phyloP scores from a whole-genome alignment of 495 filamentous ascomycete species.

The Haplographium delicatum region DNA sequence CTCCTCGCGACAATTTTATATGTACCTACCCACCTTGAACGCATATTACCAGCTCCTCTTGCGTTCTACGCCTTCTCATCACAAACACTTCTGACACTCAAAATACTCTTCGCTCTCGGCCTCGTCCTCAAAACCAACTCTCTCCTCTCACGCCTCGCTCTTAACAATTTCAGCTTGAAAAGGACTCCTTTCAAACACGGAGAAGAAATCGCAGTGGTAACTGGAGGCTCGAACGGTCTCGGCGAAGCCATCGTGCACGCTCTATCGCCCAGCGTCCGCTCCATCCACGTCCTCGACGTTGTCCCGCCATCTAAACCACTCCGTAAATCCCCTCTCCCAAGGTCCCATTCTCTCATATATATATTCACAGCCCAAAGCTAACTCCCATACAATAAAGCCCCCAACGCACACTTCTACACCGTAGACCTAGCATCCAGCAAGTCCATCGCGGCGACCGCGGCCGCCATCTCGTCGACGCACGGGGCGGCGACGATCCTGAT shows the following conservation, averaged over 20 bases:
- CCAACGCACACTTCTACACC: slow-evolving; percentile 41
- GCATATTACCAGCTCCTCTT: not conserved
- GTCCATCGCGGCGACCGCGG: slow-evolving; percentile 39
- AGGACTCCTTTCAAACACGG: slow-evolving; percentile 54
- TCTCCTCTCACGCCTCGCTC: slow-evolving; percentile 43
- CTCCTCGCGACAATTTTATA: slow-evolving; percentile 35
- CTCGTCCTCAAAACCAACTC: slow-evolving; percentile 39
- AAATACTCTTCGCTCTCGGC: slow-evolving; percentile 39
- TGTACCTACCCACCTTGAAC: not conserved
- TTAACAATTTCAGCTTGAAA: slow-evolving; percentile 50
- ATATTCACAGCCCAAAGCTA: too few relatives aligned
- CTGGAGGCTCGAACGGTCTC: slow-evolving; percentile 20
- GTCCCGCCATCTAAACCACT: too few relatives aligned
- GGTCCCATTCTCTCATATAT: too few relatives aligned
- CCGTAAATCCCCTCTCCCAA: too few relatives aligned
- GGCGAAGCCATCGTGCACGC: slow-evolving; percentile 48
- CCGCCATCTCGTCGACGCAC: slow-evolving; percentile 42
- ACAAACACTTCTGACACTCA: not conserved
- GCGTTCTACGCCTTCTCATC: not conserved
- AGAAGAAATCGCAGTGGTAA: slow-evolving; percentile 47
- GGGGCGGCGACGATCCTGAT: slow-evolving; percentile 65
- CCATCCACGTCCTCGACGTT: too few relatives aligned
- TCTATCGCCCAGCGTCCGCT: too few relatives aligned
- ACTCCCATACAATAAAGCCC: too few relatives aligned
- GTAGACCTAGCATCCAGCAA: slow-evolving; percentile 53